Evolutionary conservation across 1,284 basidiomycete species (phyloP).

Genomic region (Prillingera fragicola): DNA sequence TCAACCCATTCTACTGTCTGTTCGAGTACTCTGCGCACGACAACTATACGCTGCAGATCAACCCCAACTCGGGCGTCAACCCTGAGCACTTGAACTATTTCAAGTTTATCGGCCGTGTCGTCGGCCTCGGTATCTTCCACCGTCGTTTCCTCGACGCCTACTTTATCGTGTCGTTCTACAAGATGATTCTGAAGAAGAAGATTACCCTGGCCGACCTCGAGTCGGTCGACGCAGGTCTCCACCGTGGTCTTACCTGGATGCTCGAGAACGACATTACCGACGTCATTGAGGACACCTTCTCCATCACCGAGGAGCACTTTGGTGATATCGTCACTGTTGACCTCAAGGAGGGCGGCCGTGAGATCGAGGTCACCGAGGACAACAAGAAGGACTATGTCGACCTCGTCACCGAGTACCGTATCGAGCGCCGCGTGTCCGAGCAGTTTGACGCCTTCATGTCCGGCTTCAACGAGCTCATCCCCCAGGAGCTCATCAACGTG

Average conservation of each 20-base stretch:
- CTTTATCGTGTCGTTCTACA: slow-evolving; percentile 98
- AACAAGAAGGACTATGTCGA: slow-evolving; percentile 99
- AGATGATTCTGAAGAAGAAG: slow-evolving; percentile 92
- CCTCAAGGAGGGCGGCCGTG: slow-evolving; percentile 77
- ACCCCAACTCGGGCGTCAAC: slow-evolving; percentile 94
- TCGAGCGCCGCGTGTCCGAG: slow-evolving; percentile 83
- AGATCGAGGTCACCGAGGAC: slow-evolving; percentile 83
- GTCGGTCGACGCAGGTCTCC: slow-evolving; percentile 81
- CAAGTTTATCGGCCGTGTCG: slow-evolving; percentile 94
- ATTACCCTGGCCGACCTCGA: slow-evolving; percentile 81
- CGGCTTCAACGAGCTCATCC: slow-evolving; percentile 91
- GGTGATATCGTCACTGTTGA: slow-evolving; percentile 94
- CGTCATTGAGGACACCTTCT: slow-evolving; percentile 91
- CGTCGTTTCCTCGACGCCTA: slow-evolving; percentile 97
- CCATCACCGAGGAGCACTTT: slow-evolving; percentile 91
- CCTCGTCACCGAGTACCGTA: slow-evolving; percentile 87
- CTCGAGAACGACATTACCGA: slow-evolving; percentile 95
- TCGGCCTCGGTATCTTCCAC: slow-evolving; percentile 97
- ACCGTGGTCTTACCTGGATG: slow-evolving; percentile 95
- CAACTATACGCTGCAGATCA: slow-evolving; percentile 98
- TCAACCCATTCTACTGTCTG: slow-evolving; percentile 97
- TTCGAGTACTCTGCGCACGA: slow-evolving; percentile 99
- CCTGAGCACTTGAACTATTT: slow-evolving; percentile 99
- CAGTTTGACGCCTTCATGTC: slow-evolving; percentile 96
- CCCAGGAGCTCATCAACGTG: slow-evolving; percentile 89